Evolutionary conservation across 208 protist genomes (phyloP), one percentile per base, ranked within the genome.

Genomic region (Strigomonas culicis): DNA sequence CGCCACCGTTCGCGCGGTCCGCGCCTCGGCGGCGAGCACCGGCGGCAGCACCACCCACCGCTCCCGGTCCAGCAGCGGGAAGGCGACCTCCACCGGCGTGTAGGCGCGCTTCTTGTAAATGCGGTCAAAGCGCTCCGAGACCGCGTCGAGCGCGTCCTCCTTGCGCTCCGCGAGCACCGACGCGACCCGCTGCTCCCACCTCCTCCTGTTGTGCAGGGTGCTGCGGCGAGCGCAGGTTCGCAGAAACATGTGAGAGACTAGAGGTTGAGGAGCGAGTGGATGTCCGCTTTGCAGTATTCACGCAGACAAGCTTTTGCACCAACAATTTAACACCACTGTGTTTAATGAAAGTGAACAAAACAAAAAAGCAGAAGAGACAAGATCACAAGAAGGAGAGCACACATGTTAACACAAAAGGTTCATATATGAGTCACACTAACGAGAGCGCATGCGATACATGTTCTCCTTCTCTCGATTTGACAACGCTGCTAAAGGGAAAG

Each of bases 171-270:
- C 73, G 0, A 96, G 75, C 22, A 90, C 74, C 0, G 82, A 85
- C 6, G 82, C 81, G 28, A 96, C 79, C 50, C 88, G 88, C 72
- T 93, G 80, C 75, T 94, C 86, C 88, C 91, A 96, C 6, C 87
- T 80, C n/a, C 88, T 82, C 0, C 90, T 77, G 59, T 66, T 86
- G 31, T 90, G 62, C 0, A 66, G 22, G 31, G 10, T 22, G 19
- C 6, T 11, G 51, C 2, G 76, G 1, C 34, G 34, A 39, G 10
- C 10, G 10, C 34, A 39, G 10, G 34, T 39, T 39, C 34, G 4
- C 68, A 46, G 47, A 41, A 53, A 22, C 28, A 73, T 55, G 25
- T 41, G 39, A 43, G 25, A 24, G 46, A 39, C 36, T 41, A 6
- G 13, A 13, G 8, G 36, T 41, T 41, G 36, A 41, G 8, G 36